Conservation (phyloP, 495 filamentous ascomycete genomes). For the Cercophora samala region DNA sequence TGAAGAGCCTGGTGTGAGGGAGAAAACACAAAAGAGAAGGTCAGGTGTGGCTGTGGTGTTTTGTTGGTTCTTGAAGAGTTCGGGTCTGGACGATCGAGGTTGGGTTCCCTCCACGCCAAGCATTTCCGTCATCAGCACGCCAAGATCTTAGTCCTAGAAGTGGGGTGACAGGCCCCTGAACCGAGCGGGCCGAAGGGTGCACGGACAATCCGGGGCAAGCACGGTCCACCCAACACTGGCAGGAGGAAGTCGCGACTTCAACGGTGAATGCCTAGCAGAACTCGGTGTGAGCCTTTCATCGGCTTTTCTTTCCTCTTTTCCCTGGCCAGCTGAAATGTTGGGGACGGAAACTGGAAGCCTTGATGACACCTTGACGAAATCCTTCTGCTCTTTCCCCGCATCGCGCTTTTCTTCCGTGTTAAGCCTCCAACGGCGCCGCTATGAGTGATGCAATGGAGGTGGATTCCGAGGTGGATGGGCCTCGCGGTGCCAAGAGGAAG, state of each 20-base stretch:
- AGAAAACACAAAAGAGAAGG: constrained; percentile 5
- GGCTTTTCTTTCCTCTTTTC: neutral
- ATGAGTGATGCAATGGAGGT: constrained; percentile 37
- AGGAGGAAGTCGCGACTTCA: neutral
- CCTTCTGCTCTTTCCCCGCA: neutral
- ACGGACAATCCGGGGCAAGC: neutral
- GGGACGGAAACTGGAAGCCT: neutral
- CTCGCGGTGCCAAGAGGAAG: constrained; percentile 63
- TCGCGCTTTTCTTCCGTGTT: neutral
- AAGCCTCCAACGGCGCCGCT: neutral
- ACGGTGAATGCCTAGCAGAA: neutral
- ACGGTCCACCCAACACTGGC: neutral
- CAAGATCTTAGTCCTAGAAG: constrained; percentile 3
- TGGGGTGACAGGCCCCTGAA: neutral
- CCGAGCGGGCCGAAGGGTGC: constrained; percentile 2
- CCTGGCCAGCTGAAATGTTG: neutral
- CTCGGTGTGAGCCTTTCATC: neutral
- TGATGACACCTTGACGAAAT: neutral
- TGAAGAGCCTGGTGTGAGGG: neutral
- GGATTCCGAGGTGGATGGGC: constrained; percentile 33
- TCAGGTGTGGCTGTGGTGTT: constrained; percentile 2
- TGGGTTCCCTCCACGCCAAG: constrained; percentile 22
- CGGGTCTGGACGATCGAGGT: neutral
- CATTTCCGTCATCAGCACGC: neutral
- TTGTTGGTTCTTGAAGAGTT: neutral